Percentiles rank a stretch among this genome's conserved stretches.
These are phyloP conservation scores for Vickermania ingenoplastis DNA, from an alignment of 208 protist genomes.

Conservation along the genomic window DNA sequence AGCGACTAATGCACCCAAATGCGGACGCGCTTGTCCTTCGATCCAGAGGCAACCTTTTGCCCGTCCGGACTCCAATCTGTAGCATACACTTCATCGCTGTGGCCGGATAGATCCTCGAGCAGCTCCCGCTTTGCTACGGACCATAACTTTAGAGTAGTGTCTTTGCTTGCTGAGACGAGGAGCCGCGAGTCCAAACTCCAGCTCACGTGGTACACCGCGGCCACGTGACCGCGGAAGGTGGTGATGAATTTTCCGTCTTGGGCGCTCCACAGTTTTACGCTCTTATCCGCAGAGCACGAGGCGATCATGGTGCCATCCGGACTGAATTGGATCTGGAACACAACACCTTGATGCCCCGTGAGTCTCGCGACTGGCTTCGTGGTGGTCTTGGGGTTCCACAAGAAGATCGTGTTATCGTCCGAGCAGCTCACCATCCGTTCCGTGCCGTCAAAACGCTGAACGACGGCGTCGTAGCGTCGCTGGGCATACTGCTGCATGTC, in stretches of 20 bases:
- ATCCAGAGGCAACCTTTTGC: conserved; percentile 90
- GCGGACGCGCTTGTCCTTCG: conserved; percentile 94
- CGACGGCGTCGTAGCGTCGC: conserved; percentile 75
- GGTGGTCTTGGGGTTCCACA: conserved; percentile 90
- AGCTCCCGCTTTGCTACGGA: conserved; percentile 89
- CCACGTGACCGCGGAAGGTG: conserved; percentile 94
- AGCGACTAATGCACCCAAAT: conserved; percentile 82
- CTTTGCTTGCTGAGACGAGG: conserved; percentile 92
- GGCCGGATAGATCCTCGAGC: conserved; percentile 94
- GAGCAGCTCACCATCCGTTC: conserved; percentile 92
- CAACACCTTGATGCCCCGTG: conserved; percentile 89
- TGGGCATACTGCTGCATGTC: conserved; percentile 53
- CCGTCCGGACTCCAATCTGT: conserved; percentile 98
- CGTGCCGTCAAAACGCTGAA: conserved; percentile 40
- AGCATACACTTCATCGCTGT: conserved; percentile 95
- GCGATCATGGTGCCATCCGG: conserved; percentile 96
- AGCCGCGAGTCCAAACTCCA: conserved; percentile 94
- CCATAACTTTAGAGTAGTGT: conserved; percentile 97
- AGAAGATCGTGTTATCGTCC: conserved; percentile 97
- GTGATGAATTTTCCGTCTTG: conserved; percentile 87
- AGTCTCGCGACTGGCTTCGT: conserved; percentile 87
- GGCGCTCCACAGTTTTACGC: conserved; percentile 95
- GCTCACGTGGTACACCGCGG: conserved; percentile 95
- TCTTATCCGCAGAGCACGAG: conserved; percentile 97
- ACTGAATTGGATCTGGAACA: conserved; percentile 95